A percentile compares a stretch with the other conserved stretches of the same genome.
Conservation (phyloP, 225 moss, liverwort and hornwort genomes). For the Ulota crispa region DNA sequence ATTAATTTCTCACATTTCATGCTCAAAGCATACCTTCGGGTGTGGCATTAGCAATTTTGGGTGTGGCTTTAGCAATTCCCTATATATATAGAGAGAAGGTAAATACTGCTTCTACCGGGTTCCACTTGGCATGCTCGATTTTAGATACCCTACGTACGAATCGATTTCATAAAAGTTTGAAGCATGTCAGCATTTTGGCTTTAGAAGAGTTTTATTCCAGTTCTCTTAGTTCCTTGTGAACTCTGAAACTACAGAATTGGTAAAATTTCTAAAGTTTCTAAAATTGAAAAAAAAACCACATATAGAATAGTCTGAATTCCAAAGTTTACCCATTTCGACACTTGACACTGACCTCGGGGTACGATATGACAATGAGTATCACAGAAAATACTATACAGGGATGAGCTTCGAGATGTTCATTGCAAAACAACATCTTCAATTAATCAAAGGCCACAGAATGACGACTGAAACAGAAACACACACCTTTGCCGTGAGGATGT, state of each 20-base stretch:
- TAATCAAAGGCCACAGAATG: neutral
- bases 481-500: conserved; percentile 69
- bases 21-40: too few relatives aligned
- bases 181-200: neutral
- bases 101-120: neutral
- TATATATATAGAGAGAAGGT: too few relatives aligned
- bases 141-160: neutral
- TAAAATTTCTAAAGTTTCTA: neutral
- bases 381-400: neutral
- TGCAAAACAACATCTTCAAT: neutral
- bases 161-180: neutral
- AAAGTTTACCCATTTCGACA: neutral
- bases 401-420: neutral
- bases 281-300: neutral
- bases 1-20: too few relatives aligned
- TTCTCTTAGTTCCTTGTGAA: neutral
- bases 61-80: too few relatives aligned
- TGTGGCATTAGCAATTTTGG: too few relatives aligned
- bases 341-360: neutral
- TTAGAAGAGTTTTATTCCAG: fast-evolving
- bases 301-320: neutral
- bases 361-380: neutral
- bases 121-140: neutral
- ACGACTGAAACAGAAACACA: neutral
- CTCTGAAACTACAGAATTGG: neutral